Base-by-base conservation (phyloP, 805 yeast species). In the Cyberlindnera xylosilytica region DNA sequence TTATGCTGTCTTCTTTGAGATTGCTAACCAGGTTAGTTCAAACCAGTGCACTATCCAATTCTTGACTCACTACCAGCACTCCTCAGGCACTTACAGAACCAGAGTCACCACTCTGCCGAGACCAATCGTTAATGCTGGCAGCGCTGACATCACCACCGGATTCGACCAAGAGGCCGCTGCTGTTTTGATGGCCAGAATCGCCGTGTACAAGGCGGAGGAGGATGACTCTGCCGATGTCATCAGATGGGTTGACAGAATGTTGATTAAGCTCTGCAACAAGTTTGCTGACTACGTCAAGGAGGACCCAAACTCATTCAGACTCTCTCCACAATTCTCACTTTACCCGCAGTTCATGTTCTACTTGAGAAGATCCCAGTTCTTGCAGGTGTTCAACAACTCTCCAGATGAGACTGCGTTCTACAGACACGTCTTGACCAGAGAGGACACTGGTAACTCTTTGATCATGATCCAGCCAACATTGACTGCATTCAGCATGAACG, bases 51-150 rank as follows among this genome's bases (percentile, higher is more conserved):
- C 70, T 55, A 78, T 87, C 41, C 99, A 93, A 68, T 91, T 83
- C 67, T 76, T 88, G 52, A 93, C 97, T 18, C 83, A 82, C 56
- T 93, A 93, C 67, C 95, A 93, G 69, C 98, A 93, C 67, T 76
- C 97, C n/a, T 82, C 90, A 22, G 99, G 99, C 44, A 76, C 91
- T 11, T 84, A 78, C 60, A 78, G 97, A 58, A 70, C 87, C 46
- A 79, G 97, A 55, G 97, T 93, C 27, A 91, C 99, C 18, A 93
- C 98, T 1, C 73, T 93, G 22, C 72, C 73, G 13, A 71, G 79
- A 36, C 74, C 78, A 42, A 72, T 77, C 34, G 79, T 81, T n/a
- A 68, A 69, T 32, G 74, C 83, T 22, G 83, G 83, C 30, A 74
- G 73, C 43, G 77, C 83, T 20, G 67, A 66, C 24, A 68, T 77